A percentile compares a stretch with the other conserved stretches of the same genome.
Conservation (phyloP, 306 rosid species). For the Begonia peltatifolia region DNA sequence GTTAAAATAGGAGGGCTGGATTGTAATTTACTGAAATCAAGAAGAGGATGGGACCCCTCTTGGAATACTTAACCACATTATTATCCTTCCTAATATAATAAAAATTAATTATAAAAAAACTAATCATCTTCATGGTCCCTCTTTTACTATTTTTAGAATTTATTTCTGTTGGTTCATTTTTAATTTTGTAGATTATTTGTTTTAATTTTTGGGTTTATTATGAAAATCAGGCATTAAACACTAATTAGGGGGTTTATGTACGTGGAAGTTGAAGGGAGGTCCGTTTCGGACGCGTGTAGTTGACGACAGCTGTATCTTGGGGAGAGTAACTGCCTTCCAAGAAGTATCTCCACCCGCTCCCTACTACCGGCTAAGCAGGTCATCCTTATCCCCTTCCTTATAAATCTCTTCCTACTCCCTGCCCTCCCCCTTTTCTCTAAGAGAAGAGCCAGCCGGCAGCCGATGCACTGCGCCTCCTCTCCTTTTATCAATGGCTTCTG, state of each 20-base stretch:
- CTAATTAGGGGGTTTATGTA: constrained; percentile 1
- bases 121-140: too few species aligned
- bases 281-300: constrained; percentile 6
- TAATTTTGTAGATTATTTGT: too few species aligned
- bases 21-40: too few species aligned
- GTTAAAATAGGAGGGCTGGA: neutral
- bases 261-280: neutral
- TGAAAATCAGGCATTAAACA: neutral
- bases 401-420: constrained; percentile 3
- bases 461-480: constrained; percentile 10
- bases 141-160: too few species aligned
- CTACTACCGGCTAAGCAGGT: constrained; percentile 9
- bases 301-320: constrained; percentile 8
- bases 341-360: constrained; percentile 6
- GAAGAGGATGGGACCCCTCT: too few species aligned
- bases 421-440: neutral
- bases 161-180: too few species aligned
- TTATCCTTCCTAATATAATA: neutral
- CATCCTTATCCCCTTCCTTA: constrained; percentile 12
- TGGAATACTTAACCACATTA: neutral
- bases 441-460: neutral
- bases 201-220: too few species aligned
- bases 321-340: constrained; percentile 11
- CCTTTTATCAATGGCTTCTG: constrained; percentile 21
- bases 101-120: too few species aligned